Percentiles rank a stretch among this genome's conserved stretches.
Evolutionary conservation across 2,329 filamentous ascomycete genomes (phyloP).

Genomic region (Fusarium concolor): DNA sequence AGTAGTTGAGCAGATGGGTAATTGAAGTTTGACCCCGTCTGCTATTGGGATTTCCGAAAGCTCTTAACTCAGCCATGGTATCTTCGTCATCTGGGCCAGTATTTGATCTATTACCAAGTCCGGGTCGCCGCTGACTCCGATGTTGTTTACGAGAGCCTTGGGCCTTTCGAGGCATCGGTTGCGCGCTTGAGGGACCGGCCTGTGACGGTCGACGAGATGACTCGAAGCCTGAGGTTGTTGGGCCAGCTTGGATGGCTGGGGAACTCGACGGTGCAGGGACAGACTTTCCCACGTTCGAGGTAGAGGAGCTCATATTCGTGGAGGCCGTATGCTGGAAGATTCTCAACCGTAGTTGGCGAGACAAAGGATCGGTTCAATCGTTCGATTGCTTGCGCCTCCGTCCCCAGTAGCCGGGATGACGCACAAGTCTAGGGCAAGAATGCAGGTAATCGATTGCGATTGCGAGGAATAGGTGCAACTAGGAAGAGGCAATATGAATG

Average conservation of each 20-base stretch:
- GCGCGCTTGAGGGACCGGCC: conserved; percentile 48
- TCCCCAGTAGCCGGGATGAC: conserved; percentile 16
- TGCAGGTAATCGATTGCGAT: conserved; percentile 1
- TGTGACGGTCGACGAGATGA: conserved; percentile 61
- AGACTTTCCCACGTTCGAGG: conserved; percentile 61
- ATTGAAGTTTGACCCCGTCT: conserved; percentile 96
- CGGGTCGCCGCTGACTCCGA: conserved; percentile 80
- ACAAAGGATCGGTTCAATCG: conserved; percentile 17
- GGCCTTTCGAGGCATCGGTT: conserved; percentile 73
- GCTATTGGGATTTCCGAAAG: conserved; percentile 67
- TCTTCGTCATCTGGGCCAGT: conserved; percentile 78
- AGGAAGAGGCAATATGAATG: conserved; percentile 4
- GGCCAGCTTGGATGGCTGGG: conserved; percentile 55
- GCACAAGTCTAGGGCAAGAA: not conserved
- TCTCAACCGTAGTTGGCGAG: conserved; percentile 8
- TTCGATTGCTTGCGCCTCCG: conserved; percentile 10
- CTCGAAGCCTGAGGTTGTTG: conserved; percentile 62
- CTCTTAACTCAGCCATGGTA: conserved; percentile 82
- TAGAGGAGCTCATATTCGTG: conserved; percentile 52
- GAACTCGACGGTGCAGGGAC: conserved; percentile 58
- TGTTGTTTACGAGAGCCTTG: conserved; percentile 85
- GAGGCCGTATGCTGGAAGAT: not conserved
- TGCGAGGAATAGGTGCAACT: not conserved
- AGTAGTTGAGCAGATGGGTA: conserved; percentile 95
- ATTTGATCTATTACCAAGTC: conserved; percentile 53